Evolutionary conservation across 306 rosid species (phyloP).

Genomic region (Aeschynomene evenia): DNA sequence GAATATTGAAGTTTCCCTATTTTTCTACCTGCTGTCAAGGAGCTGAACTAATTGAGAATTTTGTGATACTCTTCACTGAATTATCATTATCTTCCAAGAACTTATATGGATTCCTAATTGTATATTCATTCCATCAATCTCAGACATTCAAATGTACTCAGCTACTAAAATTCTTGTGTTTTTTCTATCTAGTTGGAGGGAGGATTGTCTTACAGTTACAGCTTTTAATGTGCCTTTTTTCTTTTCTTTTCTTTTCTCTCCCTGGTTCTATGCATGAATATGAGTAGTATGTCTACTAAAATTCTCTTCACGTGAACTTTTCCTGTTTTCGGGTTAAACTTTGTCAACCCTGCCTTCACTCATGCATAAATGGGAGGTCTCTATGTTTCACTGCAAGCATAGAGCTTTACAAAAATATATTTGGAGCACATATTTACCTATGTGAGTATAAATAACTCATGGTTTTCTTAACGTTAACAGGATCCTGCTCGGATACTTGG

Average conservation of each 20-base stretch:
- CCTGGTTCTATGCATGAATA: not conserved
- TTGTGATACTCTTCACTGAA: not conserved
- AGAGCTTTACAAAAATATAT: conserved; percentile 1
- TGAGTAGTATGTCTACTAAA: not conserved
- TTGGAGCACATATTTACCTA: conserved; percentile 1
- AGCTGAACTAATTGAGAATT: conserved; percentile 19
- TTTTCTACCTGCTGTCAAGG: not conserved
- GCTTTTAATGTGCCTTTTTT: not conserved
- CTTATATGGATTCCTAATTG: not conserved
- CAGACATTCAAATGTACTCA: not conserved
- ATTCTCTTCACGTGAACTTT: not conserved
- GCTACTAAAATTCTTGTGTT: not conserved
- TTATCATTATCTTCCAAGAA: not conserved
- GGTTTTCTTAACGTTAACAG: conserved; percentile 56
- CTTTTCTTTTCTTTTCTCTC: no score
- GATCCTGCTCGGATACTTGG: conserved; percentile 39
- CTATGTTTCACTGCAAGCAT: not conserved
- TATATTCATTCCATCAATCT: not conserved
- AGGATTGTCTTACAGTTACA: not conserved
- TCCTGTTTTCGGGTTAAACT: not conserved
- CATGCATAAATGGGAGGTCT: not conserved
- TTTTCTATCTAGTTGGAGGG: not conserved
- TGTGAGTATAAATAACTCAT: conserved; percentile 29
- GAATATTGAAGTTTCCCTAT: not conserved
- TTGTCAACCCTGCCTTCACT: conserved; percentile 8